phyloP scores from a whole-genome alignment of 352 stramenopile genomes.

The Globisporangium nagaii region DNA sequence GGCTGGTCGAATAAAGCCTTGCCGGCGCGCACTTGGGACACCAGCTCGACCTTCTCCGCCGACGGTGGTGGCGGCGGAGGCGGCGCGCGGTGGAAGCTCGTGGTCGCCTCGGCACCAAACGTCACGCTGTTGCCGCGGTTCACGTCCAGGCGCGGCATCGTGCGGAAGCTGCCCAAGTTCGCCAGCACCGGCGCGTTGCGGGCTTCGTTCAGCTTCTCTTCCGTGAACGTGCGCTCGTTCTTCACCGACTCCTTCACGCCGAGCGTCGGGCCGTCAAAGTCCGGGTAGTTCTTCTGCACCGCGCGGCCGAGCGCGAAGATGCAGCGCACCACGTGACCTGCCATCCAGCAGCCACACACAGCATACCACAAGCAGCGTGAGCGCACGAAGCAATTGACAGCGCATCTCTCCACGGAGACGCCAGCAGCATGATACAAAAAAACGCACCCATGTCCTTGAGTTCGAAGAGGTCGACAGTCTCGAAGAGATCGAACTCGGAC shows the following conservation, averaged over 20 bases:
- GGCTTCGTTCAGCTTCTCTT: conserved; percentile 59
- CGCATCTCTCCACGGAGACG: too few species aligned
- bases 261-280: conserved; percentile 69
- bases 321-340: conserved; percentile 70
- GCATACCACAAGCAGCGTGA: neutral
- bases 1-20: conserved; percentile 21
- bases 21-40: conserved; percentile 47
- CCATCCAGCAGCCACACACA: neutral
- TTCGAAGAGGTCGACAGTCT: conserved; percentile 88
- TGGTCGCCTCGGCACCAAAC: conserved; percentile 60
- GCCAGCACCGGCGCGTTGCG: conserved; percentile 55
- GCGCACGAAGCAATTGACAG: neutral
- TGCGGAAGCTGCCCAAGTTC: conserved; percentile 66
- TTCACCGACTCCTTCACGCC: conserved; percentile 79
- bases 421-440: neutral
- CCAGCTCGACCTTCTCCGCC: conserved; percentile 61
- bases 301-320: conserved; percentile 69
- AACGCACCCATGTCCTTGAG: conserved; percentile 71
- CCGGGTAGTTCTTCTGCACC: conserved; percentile 66
- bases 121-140: conserved; percentile 60
- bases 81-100: conserved; percentile 45
- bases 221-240: conserved; percentile 69
- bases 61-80: conserved; percentile 67
- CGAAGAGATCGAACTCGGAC: conserved; percentile 88
- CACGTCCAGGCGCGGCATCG: conserved; percentile 57